Percentiles rank a stretch among this genome's conserved stretches.
phyloP scores from a whole-genome alignment of 106 monocot genomes.

The Dendrobium huoshanense region DNA sequence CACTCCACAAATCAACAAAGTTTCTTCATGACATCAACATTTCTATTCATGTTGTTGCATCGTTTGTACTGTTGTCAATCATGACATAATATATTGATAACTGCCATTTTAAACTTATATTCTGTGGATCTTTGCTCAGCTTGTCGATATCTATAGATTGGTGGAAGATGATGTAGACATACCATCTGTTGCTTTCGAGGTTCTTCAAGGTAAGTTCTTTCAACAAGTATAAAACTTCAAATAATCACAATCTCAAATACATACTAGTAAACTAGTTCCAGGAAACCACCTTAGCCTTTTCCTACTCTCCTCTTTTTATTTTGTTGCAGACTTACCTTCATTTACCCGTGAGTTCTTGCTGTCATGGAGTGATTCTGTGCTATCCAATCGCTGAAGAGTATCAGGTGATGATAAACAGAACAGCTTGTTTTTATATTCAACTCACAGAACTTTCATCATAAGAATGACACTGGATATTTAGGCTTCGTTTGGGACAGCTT shows the following conservation, averaged over 20 bases:
- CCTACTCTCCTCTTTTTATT: background rate
- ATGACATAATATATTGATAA: background rate
- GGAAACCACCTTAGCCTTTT: background rate
- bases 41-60: background rate
- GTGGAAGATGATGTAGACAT: slow-evolving; percentile 83
- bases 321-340: slow-evolving; percentile 61
- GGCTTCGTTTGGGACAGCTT: too few species aligned
- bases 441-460: too few species aligned
- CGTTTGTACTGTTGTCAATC: background rate
- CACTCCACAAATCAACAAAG: too few species aligned
- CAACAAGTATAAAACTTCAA: too few species aligned
- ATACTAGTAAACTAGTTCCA: background rate
- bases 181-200: slow-evolving; percentile 68
- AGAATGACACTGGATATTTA: too few species aligned
- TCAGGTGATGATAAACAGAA: background rate
- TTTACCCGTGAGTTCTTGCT: slow-evolving; percentile 83
- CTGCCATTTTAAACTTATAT: background rate
- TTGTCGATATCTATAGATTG: slow-evolving; percentile 84
- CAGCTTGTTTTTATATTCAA: background rate
- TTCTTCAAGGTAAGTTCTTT: slow-evolving; percentile 55
- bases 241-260: too few species aligned
- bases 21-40: too few species aligned
- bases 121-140: slow-evolving; percentile 25
- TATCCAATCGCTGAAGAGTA: slow-evolving; percentile 46
- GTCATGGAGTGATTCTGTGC: slow-evolving; percentile 82